A percentile compares a stretch with the other conserved stretches of the same genome.
phyloP scores from a whole-genome alignment of 202 grass and related monocot species.

The Carex arenaria region DNA sequence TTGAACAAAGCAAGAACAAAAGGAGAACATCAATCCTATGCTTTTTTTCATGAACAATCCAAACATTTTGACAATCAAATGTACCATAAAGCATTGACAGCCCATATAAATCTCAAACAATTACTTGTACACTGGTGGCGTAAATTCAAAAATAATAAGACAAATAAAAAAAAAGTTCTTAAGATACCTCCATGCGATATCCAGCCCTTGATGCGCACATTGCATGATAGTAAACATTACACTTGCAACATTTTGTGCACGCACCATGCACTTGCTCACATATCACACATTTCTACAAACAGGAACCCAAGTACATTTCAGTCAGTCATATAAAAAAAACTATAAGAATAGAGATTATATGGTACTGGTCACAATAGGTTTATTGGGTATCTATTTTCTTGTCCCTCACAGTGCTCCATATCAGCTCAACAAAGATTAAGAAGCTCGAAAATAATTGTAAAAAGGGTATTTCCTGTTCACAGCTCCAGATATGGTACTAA shows the following conservation, averaged over 20 bases:
- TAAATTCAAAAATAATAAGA: constrained; percentile 11
- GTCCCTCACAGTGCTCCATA: not conserved
- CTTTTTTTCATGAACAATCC: not conserved
- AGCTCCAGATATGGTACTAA: not conserved
- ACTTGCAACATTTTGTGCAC: constrained; percentile 84
- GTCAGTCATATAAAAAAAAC: not conserved
- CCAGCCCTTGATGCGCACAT: constrained; percentile 92
- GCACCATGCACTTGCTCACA: constrained; percentile 89
- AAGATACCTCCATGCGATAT: constrained; percentile 87
- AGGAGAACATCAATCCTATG: not conserved
- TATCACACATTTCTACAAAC: constrained; percentile 72
- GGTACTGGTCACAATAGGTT: not conserved
- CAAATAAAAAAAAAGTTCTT: constrained; percentile 16
- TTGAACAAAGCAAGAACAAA: constrained; percentile 11
- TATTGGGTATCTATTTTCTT: not conserved
- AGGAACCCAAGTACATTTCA: constrained; percentile 16
- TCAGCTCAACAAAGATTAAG: not conserved
- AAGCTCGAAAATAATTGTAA: constrained; percentile 10
- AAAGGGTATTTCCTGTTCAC: not conserved
- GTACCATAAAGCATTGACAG: not conserved
- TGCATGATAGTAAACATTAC: constrained; percentile 81
- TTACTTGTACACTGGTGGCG: not conserved
- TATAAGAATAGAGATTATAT: constrained; percentile 1
- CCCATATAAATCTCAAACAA: not conserved
- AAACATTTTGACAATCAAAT: not conserved